phyloP scores from a whole-genome alignment of 2,329 filamentous ascomycete species.

The Nothopassalora personata region DNA sequence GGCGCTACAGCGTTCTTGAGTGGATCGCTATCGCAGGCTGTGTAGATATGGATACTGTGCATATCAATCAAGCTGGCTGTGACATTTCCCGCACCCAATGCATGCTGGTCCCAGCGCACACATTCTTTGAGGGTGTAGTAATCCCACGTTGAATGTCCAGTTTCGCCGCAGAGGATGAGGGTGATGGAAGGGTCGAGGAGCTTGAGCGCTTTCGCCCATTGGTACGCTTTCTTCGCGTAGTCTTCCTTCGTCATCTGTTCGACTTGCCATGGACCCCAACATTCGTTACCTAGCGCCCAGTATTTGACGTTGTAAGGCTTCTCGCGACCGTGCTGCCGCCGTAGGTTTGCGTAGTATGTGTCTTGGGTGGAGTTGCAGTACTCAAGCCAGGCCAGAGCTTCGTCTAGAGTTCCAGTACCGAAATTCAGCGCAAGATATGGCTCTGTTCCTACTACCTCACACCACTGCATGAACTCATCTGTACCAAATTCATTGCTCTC shows the following conservation, averaged over 20 bases:
- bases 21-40: slow-evolving; percentile 49
- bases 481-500: slow-evolving; percentile 79
- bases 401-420: slow-evolving; percentile 62
- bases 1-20: slow-evolving; percentile 58
- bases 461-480: slow-evolving; percentile 79
- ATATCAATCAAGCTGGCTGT: slow-evolving; percentile 61
- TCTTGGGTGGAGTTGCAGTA: slow-evolving; percentile 77
- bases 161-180: slow-evolving; percentile 70
- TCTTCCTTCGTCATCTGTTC: slow-evolving; percentile 62
- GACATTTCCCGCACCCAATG: slow-evolving; percentile 42
- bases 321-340: slow-evolving; percentile 66
- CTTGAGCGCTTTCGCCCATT: slow-evolving; percentile 68
- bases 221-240: slow-evolving; percentile 63
- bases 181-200: slow-evolving; percentile 64
- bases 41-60: slow-evolving; percentile 79
- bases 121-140: slow-evolving; percentile 67
- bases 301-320: slow-evolving; percentile 80
- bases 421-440: slow-evolving; percentile 78
- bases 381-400: slow-evolving; percentile 70
- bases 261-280: slow-evolving; percentile 64
- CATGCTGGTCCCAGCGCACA: slow-evolving; percentile 48
- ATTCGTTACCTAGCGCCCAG: slow-evolving; percentile 77
- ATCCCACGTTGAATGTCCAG: slow-evolving; percentile 66
- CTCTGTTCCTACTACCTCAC: slow-evolving; percentile 65
- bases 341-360: slow-evolving; percentile 76